Evolutionary conservation across 1,284 basidiomycete species (phyloP).

Genomic region (Cutaneotrichosporon mucoides): DNA sequence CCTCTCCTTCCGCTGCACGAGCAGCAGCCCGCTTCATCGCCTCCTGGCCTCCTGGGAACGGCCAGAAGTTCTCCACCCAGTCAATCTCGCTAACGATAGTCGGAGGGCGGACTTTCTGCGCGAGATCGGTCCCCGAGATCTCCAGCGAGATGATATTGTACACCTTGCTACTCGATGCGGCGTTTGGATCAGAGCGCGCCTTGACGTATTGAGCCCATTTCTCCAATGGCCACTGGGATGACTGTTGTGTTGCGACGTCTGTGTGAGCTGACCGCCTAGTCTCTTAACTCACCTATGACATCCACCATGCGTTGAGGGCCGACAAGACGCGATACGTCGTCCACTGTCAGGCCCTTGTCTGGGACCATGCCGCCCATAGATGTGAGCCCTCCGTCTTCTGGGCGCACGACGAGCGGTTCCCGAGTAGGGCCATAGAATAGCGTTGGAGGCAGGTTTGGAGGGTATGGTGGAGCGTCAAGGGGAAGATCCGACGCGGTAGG

Average conservation of each 20-base stretch:
- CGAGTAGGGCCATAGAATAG: conserved; percentile 41
- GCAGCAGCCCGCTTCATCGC: conserved; percentile 8
- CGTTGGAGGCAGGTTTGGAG: conserved; percentile 22
- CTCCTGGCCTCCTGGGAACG: conserved; percentile 31
- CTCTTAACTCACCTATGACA: conserved; percentile 67
- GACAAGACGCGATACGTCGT: conserved; percentile 72
- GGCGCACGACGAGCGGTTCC: conserved; percentile 41
- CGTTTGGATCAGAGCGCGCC: conserved; percentile 14
- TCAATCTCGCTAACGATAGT: conserved; percentile 81
- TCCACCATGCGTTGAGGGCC: conserved; percentile 74
- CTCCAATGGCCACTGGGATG: conserved; percentile 74
- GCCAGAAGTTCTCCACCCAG: conserved; percentile 97
- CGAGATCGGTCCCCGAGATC: conserved; percentile 70
- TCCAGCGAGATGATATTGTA: conserved; percentile 86
- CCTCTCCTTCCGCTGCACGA: too few species aligned
- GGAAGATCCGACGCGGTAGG: background rate
- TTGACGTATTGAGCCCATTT: conserved; percentile 85
- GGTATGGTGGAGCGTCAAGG: background rate
- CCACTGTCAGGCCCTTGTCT: conserved; percentile 41
- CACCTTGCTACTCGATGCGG: conserved; percentile 56
- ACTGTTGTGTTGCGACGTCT: conserved; percentile 84
- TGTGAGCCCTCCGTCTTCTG: conserved; percentile 41
- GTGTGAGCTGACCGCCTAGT: background rate
- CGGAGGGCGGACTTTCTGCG: conserved; percentile 74
- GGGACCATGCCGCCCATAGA: conserved; percentile 46